Conservation (phyloP, 1,284 basidiomycete genomes). For the Boletus subluridellus region DNA sequence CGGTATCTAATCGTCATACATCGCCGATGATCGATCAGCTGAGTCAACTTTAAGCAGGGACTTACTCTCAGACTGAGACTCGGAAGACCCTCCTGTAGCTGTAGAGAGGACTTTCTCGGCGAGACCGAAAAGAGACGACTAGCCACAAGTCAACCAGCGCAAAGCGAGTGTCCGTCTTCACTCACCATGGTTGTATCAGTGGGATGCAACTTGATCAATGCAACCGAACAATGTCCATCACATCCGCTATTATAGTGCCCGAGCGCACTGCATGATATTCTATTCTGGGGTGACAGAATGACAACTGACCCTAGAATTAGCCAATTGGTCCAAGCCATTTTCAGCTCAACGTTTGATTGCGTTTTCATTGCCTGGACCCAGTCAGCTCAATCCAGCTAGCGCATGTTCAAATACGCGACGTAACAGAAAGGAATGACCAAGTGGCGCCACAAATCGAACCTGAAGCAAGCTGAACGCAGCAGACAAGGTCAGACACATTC, state of each 20-base stretch:
- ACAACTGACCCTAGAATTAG: constrained; percentile 19
- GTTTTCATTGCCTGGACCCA: not conserved
- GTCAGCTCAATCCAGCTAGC: not conserved
- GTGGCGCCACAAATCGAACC: not conserved
- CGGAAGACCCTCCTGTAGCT: constrained; percentile 42
- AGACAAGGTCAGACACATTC: not conserved
- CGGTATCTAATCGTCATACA: constrained; percentile 16
- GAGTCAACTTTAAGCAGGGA: not conserved
- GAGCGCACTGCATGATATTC: constrained; percentile 21
- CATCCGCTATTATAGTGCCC: constrained; percentile 15
- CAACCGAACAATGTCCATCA: constrained; percentile 13
- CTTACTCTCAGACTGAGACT: constrained; percentile 20
- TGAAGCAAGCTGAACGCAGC: not conserved
- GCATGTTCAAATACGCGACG: not conserved
- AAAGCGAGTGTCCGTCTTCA: not conserved
- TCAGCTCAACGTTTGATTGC: not conserved
- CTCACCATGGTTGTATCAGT: constrained; percentile 31
- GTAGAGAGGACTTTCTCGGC: constrained; percentile 51
- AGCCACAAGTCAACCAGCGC: constrained; percentile 1
- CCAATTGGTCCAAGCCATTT: not conserved
- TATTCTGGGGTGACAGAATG: constrained; percentile 23
- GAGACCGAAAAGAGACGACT: constrained; percentile 65
- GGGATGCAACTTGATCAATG: constrained; percentile 6
- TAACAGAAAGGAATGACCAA: not conserved
- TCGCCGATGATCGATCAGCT: constrained; percentile 13